Conservation (phyloP, 148 eudicot genomes). For the Camellia granthamiana region DNA sequence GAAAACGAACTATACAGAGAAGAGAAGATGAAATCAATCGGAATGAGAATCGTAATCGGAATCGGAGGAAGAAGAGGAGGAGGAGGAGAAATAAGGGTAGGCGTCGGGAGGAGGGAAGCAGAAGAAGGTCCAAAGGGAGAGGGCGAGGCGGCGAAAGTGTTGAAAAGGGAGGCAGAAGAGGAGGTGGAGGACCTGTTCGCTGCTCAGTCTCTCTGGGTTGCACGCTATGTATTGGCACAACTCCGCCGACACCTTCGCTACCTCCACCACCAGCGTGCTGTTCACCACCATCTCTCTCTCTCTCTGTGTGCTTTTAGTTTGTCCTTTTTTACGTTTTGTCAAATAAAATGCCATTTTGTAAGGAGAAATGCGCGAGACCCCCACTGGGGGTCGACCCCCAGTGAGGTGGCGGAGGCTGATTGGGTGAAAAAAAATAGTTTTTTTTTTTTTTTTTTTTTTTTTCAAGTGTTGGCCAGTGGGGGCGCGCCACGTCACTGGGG, state of each 20-base stretch:
- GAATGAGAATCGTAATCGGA: constrained; percentile 29
- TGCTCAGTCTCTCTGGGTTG: constrained; percentile 63
- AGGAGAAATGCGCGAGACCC: no score
- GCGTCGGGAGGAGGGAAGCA: constrained; percentile 43
- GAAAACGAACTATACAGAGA: constrained; percentile 19
- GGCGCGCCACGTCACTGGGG: no score
- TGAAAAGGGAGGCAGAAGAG: constrained; percentile 78
- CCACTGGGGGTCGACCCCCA: no score
- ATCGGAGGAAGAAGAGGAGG: constrained; percentile 17
- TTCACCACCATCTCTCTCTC: constrained; percentile 60
- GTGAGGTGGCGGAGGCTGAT: no score
- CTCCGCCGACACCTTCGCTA: constrained; percentile 65
- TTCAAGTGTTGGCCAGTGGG: no score
- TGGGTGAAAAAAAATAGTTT: no score
- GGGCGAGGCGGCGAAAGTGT: constrained; percentile 65
- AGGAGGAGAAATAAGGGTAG: constrained; percentile 23
- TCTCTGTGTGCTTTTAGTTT: neutral
- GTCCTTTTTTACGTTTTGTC: no score
- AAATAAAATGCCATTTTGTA: no score
- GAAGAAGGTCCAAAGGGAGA: constrained; percentile 57
- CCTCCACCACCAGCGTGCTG: constrained; percentile 53
- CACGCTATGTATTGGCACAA: constrained; percentile 82
- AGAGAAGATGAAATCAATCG: constrained; percentile 26
- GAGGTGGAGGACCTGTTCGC: constrained; percentile 69
- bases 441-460: no score